Evolutionary conservation across 352 stramenopile species (phyloP).

Genomic region (Phytopythium mirpurense): DNA sequence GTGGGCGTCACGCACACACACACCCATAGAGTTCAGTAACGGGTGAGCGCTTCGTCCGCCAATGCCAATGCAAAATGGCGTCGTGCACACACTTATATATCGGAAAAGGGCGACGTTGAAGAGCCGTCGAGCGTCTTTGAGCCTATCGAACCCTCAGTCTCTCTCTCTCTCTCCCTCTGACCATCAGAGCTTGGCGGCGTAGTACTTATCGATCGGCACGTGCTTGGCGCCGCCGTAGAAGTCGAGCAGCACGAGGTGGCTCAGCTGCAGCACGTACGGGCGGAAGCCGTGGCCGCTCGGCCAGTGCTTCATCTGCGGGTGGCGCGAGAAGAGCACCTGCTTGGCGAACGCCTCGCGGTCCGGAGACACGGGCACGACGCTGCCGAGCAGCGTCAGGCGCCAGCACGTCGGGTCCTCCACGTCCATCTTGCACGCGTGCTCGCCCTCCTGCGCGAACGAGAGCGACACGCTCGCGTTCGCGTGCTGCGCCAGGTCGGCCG

Average conservation of each 20-base stretch:
- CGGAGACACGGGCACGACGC: conserved; percentile 34
- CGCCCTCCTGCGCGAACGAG: conserved; percentile 45
- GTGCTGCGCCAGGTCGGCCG: conserved; percentile 45
- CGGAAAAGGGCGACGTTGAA: no score
- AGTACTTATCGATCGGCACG: conserved; percentile 60
- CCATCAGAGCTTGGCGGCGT: conserved; percentile 39
- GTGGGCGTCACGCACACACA: no score
- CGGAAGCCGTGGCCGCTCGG: conserved; percentile 50
- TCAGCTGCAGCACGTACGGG: conserved; percentile 47
- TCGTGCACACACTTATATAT: no score
- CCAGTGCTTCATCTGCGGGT: conserved; percentile 68
- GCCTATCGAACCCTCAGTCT: no score
- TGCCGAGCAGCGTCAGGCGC: conserved; percentile 53
- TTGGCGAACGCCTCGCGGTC: conserved; percentile 41
- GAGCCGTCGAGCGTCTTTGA: no score
- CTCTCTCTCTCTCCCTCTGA: no score
- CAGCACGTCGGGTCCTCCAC: conserved; percentile 69
- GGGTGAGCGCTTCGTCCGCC: no score
- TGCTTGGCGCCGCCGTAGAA: conserved; percentile 71
- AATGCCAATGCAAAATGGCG: conserved; percentile 10
- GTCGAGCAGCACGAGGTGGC: conserved; percentile 61
- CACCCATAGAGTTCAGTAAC: no score
- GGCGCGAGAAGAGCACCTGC: conserved; percentile 64
- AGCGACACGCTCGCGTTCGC: conserved; percentile 53
- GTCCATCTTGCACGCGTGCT: conserved; percentile 60